Evolutionary conservation across 257 asterid genomes (phyloP).

Genomic region (Solanum gracilifrons): DNA sequence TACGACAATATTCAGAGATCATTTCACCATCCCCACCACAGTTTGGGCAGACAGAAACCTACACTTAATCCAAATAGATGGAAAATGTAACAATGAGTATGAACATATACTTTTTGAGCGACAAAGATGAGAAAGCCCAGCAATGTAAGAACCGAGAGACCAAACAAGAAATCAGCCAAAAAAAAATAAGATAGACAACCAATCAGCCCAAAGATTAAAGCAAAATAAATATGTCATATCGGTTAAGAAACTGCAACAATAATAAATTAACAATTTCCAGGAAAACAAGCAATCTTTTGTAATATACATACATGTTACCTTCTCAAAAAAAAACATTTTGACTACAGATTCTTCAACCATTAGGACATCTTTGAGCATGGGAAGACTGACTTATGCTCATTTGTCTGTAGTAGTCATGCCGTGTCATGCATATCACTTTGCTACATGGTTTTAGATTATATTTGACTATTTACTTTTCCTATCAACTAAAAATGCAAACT

Average conservation of each 20-base stretch:
- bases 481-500: neutral
- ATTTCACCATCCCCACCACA: conserved; percentile 98
- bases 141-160: neutral
- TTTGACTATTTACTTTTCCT: neutral
- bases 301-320: neutral
- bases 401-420: neutral
- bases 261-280: neutral
- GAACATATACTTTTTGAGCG: neutral
- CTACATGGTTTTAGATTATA: neutral
- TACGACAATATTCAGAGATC: conserved; percentile 90
- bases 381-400: neutral
- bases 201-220: neutral
- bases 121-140: neutral
- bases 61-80: neutral
- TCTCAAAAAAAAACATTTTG: neutral
- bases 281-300: neutral
- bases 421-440: neutral
- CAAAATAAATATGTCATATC: neutral
- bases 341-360: neutral
- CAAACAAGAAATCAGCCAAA: neutral
- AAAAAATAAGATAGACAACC: neutral
- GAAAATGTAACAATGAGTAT: neutral
- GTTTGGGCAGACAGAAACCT: conserved; percentile 95
- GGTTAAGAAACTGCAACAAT: neutral
- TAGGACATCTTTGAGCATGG: neutral